phyloP scores from a whole-genome alignment of 2,329 filamentous ascomycete species.

The Neofusicoccum laricinum region DNA sequence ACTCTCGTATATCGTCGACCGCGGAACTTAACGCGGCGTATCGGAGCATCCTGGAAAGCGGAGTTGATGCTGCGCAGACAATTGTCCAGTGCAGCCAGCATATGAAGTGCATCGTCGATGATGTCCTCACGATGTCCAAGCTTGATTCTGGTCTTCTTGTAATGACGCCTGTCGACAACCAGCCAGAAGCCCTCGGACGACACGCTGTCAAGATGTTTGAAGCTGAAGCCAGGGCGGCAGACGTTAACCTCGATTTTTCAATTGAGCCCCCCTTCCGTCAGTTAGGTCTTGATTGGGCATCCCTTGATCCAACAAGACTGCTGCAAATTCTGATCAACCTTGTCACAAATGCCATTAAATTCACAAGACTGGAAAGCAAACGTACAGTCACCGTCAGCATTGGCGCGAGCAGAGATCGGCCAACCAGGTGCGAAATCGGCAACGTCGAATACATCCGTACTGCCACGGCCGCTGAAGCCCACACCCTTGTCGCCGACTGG shows the following conservation, averaged over 20 bases:
- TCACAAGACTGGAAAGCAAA: constrained; percentile 37
- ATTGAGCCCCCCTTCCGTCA: constrained; percentile 36
- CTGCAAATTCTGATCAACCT: constrained; percentile 43
- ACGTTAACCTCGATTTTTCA: constrained; percentile 29
- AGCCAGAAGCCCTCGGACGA: constrained; percentile 3
- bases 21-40: constrained; percentile 25
- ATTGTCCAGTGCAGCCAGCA: constrained; percentile 47
- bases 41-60: constrained; percentile 28
- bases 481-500: constrained; percentile 27
- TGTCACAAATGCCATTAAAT: constrained; percentile 49
- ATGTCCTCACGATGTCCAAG: constrained; percentile 46
- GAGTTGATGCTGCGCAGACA: constrained; percentile 37
- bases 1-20: constrained; percentile 18
- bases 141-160: constrained; percentile 44
- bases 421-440: not conserved
- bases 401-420: constrained; percentile 26
- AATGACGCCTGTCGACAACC: constrained; percentile 33
- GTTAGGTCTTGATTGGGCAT: constrained; percentile 37
- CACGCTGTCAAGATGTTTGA: constrained; percentile 41
- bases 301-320: constrained; percentile 42
- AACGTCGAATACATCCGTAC: constrained; percentile 12
- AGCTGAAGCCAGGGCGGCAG: constrained; percentile 33
- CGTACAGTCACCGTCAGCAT: constrained; percentile 39
- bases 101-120: constrained; percentile 49
- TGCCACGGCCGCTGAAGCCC: constrained; percentile 1